Evolutionary conservation across 768 basidiomycete species (phyloP).

Genomic region (Macrolepiota dolichaula): DNA sequence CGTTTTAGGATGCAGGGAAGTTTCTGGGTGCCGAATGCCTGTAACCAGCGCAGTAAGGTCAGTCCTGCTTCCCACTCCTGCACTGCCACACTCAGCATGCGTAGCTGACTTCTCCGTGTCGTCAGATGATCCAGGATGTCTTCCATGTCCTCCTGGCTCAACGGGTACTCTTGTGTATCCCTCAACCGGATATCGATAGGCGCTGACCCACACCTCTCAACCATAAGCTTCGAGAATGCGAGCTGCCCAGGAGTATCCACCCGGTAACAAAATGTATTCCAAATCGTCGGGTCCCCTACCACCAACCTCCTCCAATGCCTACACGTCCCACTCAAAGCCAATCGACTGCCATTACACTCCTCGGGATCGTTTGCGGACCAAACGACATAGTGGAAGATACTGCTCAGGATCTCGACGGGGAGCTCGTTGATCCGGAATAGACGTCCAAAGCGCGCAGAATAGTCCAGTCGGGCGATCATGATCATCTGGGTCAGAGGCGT

Average conservation of each 20-base stretch:
- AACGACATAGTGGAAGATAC: constrained; percentile 58
- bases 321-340: constrained; percentile 58
- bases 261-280: constrained; percentile 64
- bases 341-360: constrained; percentile 34
- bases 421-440: constrained; percentile 59
- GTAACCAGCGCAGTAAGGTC: constrained; percentile 47
- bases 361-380: constrained; percentile 44
- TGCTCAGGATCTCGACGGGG: constrained; percentile 61
- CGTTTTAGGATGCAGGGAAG: constrained; percentile 48
- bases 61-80: constrained; percentile 53
- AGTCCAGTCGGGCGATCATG: constrained; percentile 31
- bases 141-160: constrained; percentile 42
- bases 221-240: constrained; percentile 52
- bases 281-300: constrained; percentile 47
- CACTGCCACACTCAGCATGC: constrained; percentile 55
- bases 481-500: constrained; percentile 20
- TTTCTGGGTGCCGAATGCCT: constrained; percentile 27
- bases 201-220: constrained; percentile 52
- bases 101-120: constrained; percentile 51
- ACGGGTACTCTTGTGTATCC: constrained; percentile 29
- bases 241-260: constrained; percentile 33
- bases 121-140: constrained; percentile 49
- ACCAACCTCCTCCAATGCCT: constrained; percentile 49
- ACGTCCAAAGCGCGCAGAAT: constrained; percentile 26
- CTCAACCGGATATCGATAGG: constrained; percentile 63